These are phyloP conservation scores for Citrullus mucosospermus DNA, from an alignment of 306 rosid genomes.

Conservation along the genomic window DNA sequence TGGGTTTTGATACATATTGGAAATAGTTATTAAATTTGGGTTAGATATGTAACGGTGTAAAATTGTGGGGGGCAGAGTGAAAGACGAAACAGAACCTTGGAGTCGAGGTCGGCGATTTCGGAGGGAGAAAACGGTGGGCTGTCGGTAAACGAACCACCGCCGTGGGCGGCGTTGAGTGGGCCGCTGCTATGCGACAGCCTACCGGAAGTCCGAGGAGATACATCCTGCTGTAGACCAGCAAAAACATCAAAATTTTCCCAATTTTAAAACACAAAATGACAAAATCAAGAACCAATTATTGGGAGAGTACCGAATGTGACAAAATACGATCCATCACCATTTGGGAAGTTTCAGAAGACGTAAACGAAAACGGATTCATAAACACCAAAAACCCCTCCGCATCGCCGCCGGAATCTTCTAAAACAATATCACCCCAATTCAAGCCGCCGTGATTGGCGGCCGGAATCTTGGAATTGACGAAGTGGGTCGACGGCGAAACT, in stretches of 20 bases:
- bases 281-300: background rate
- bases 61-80: background rate
- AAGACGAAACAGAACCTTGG: slow-evolving; percentile 35
- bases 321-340: slow-evolving; percentile 89
- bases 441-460: background rate
- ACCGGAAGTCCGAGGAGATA: slow-evolving; percentile 86
- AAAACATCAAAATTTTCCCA: no score
- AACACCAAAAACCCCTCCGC: slow-evolving; percentile 34
- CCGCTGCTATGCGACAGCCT: slow-evolving; percentile 90
- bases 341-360: slow-evolving; percentile 75
- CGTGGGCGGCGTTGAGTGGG: slow-evolving; percentile 75
- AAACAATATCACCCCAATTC: slow-evolving; percentile 19
- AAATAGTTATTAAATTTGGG: no score
- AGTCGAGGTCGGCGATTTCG: slow-evolving; percentile 46
- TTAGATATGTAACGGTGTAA: no score
- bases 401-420: slow-evolving; percentile 51
- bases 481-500: slow-evolving; percentile 36
- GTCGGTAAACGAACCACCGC: slow-evolving; percentile 59
- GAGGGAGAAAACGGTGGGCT: slow-evolving; percentile 92
- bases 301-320: slow-evolving; percentile 63
- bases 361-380: slow-evolving; percentile 74
- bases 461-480: slow-evolving; percentile 17
- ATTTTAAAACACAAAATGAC: background rate
- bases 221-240: slow-evolving; percentile 42
- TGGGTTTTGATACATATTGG: no score